These are phyloP conservation scores for Elsinoe arachidis DNA, from an alignment of 2,329 filamentous ascomycete genomes.

Conservation along the genomic window DNA sequence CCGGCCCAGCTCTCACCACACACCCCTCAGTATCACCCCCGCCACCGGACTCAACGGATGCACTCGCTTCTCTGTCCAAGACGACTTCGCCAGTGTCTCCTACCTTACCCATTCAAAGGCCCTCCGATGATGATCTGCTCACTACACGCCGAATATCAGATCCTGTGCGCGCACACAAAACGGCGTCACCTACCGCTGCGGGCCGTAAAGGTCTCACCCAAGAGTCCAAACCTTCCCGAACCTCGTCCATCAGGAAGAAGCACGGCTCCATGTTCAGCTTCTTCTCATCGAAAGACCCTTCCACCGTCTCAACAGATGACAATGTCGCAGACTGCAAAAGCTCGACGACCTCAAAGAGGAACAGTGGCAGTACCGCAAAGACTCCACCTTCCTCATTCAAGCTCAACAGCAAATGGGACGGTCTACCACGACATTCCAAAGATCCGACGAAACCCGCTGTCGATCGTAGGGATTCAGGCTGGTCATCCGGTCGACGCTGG, in stretches of 20 bases:
- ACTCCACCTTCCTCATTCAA: not conserved
- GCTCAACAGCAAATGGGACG: conserved; percentile 12
- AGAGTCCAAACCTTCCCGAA: not conserved
- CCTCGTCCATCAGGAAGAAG: conserved; percentile 6
- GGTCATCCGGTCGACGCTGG: conserved; percentile 4
- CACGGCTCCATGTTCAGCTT: conserved; percentile 12
- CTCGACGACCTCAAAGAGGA: not conserved
- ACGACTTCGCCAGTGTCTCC: conserved; percentile 4
- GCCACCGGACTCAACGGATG: not conserved
- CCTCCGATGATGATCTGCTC: conserved; percentile 1
- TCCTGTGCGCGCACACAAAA: not conserved
- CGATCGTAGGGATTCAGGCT: conserved; percentile 2
- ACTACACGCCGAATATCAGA: not conserved
- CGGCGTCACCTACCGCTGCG: not conserved
- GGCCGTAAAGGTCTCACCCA: not conserved
- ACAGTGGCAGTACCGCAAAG: not conserved
- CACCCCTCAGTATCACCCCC: not conserved
- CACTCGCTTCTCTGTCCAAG: not conserved
- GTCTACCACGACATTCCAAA: not conserved
- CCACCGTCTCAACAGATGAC: not conserved
- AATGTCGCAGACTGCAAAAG: not conserved
- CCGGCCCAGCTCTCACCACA: not conserved
- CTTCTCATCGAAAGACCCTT: conserved; percentile 6
- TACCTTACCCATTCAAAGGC: conserved; percentile 1
- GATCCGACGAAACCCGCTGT: not conserved